Evolutionary conservation across 495 filamentous ascomycete genomes (phyloP).

Genomic region (Usnea hakonensis): DNA sequence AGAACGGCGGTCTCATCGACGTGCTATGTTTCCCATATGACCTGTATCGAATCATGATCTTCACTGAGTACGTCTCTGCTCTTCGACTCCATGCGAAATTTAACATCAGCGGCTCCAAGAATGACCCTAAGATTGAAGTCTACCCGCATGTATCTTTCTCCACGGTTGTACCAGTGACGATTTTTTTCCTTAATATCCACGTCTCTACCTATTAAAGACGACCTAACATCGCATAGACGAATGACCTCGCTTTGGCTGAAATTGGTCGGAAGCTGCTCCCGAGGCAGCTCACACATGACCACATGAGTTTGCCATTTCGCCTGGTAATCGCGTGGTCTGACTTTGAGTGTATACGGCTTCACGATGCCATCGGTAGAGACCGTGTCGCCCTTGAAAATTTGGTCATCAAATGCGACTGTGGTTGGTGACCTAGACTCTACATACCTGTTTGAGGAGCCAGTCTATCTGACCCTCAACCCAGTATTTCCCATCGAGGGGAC

Average conservation of each 20-base stretch:
- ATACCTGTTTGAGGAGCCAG: slow-evolving; percentile 47
- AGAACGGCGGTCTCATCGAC: too few species aligned
- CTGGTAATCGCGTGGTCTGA: slow-evolving; percentile 33
- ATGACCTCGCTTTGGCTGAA: slow-evolving; percentile 31
- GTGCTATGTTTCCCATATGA: slow-evolving; percentile 47
- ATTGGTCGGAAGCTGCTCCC: slow-evolving; percentile 36
- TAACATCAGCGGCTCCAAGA: slow-evolving; percentile 48
- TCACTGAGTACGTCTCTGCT: slow-evolving; percentile 36
- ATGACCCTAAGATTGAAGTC: slow-evolving; percentile 45
- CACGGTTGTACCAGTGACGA: slow-evolving; percentile 35
- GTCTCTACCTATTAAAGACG: slow-evolving; percentile 19
- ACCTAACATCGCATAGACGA: slow-evolving; percentile 28
- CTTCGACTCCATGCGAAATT: slow-evolving; percentile 48
- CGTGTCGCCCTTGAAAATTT: slow-evolving; percentile 27
- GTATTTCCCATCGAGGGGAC: slow-evolving; percentile 38
- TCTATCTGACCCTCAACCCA: slow-evolving; percentile 47
- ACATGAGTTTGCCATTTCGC: slow-evolving; percentile 40
- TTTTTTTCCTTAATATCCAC: slow-evolving; percentile 42
- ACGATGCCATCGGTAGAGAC: slow-evolving; percentile 34
- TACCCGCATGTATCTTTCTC: slow-evolving; percentile 39
- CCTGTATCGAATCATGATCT: slow-evolving; percentile 43
- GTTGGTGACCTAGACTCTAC: background rate
- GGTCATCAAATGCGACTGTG: background rate
- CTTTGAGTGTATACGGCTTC: slow-evolving; percentile 40
- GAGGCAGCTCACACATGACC: slow-evolving; percentile 42